phyloP scores from a whole-genome alignment of 371 early-diverging fungal genomes.

The Blakeslea trispora region DNA sequence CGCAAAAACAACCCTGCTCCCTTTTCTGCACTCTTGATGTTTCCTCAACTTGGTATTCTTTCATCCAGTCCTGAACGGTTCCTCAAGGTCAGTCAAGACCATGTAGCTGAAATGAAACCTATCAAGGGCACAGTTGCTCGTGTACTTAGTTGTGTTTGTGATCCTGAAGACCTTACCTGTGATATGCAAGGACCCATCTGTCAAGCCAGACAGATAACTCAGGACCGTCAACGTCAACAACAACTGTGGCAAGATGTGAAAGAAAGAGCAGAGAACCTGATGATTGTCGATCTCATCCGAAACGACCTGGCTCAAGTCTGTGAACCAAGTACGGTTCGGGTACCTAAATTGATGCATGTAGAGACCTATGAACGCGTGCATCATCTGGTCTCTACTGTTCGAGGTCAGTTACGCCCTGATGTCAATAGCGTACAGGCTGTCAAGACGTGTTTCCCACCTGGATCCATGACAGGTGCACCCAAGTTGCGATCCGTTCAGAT shows the following conservation, averaged over 20 bases:
- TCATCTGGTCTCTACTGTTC: conserved; percentile 89
- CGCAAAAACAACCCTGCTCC: conserved; percentile 88
- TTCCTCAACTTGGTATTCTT: conserved; percentile 44
- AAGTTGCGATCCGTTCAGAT: conserved; percentile 86
- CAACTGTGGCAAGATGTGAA: conserved; percentile 76
- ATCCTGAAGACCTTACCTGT: conserved; percentile 24
- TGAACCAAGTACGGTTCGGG: conserved; percentile 67
- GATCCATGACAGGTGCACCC: conserved; percentile 98
- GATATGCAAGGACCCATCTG: conserved; percentile 31
- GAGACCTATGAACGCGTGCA: conserved; percentile 93
- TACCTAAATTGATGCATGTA: conserved; percentile 86
- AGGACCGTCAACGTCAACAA: conserved; percentile 55
- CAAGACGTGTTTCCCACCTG: conserved; percentile 87
- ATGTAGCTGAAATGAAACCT: conserved; percentile 89
- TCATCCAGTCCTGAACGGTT: conserved; percentile 91
- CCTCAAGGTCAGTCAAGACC: conserved; percentile 55
- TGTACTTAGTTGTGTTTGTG: conserved; percentile 48
- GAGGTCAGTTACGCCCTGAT: conserved; percentile 60
- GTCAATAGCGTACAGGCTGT: conserved; percentile 77
- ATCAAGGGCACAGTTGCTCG: conserved; percentile 90
- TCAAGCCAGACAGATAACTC: conserved; percentile 26
- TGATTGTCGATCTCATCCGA: conserved; percentile 97
- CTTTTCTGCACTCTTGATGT: conserved; percentile 72
- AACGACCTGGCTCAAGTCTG: conserved; percentile 86
- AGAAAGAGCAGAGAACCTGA: conserved; percentile 94